Evolutionary conservation across 139 green algal genomes (phyloP), one percentile per base, ranked within the genome.

Genomic region (Picochlorum sp.): DNA sequence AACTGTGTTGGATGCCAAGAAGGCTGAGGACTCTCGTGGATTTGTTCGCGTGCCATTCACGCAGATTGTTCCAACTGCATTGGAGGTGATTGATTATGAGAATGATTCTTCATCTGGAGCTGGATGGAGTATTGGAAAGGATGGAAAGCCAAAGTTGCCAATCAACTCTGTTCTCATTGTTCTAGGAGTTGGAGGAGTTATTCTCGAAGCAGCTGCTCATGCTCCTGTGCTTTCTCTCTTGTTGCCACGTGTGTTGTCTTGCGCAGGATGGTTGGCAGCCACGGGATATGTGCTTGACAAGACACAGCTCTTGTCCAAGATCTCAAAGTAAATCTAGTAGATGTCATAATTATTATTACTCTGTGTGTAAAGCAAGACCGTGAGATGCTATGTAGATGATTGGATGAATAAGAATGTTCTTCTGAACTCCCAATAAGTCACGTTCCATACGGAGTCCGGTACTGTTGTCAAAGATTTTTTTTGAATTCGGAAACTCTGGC

Each of bases 91-190:
- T 7, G 82, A 89, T 72, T 73, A 65, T 14, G 52, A 57, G 18
- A 89, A 89, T 71, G 66, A 77, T 38, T 74, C 65, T 45, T 74
- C 55, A 63, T 76, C 61, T 37, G 83, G 83, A 31, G 76, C 75
- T 3, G 83, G 80, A 14, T 89, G 83, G 80, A 76, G 51, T 7
- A 77, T 76, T 23, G 74, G 74, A 44, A 60, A 76, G 57, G 75
- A 72, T 57, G 82, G 80, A 23, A 65, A 82, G 67, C 82, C 82
- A 23, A 84, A 84, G 68, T 71, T 89, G 69, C 82, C 82, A 45
- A 76, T 89, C 66, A 89, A 79, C 60, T 77, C 60, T 38, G 82
- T 89, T 63, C 47, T 83, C 30, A 74, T 83, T n/a, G 80, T 89
- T 34, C 49, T 89, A 28, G 82, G 82, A 41, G 79, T 86, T 13